Percentiles rank a stretch among this genome's conserved stretches.
Evolutionary conservation across 345 rosid species (phyloP).

Genomic region (Syzygium jambos): DNA sequence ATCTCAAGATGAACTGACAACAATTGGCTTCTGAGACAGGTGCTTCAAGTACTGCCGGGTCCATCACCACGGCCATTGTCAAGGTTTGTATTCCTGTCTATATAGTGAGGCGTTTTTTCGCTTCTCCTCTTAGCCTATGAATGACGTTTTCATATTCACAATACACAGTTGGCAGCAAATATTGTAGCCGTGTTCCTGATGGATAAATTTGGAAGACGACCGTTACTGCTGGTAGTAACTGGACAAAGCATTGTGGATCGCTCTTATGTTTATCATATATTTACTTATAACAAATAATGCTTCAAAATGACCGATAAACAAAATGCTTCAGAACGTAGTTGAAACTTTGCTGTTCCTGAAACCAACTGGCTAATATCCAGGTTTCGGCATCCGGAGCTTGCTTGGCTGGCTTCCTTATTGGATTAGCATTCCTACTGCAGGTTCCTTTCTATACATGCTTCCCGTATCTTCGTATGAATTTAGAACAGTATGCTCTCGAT

Average conservation of each 20-base stretch:
- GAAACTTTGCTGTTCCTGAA: background rate
- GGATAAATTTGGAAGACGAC: constrained; percentile 19
- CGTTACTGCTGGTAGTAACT: constrained; percentile 13
- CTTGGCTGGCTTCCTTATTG: constrained; percentile 22
- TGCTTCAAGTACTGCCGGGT: constrained; percentile 18
- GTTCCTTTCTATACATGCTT: constrained; percentile 4
- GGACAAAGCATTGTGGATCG: background rate
- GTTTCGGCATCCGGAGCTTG: constrained; percentile 27
- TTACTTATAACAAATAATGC: background rate
- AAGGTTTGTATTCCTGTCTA: constrained; percentile 7
- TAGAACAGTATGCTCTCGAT: background rate
- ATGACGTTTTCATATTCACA: background rate
- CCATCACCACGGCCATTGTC: constrained; percentile 14
- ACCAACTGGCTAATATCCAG: constrained; percentile 10
- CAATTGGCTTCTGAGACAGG: constrained; percentile 5
- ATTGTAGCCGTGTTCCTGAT: constrained; percentile 13
- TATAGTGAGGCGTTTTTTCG: background rate
- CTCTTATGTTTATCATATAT: background rate
- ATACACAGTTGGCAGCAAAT: constrained; percentile 3
- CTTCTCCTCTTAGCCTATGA: background rate
- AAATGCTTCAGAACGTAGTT: background rate
- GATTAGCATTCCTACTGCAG: constrained; percentile 39
- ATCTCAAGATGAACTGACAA: background rate
- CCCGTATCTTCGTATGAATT: background rate
- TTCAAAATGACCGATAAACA: background rate